Base-by-base conservation (phyloP, 1,284 basidiomycete species). In the Neotropicomus parvogracilis region DNA sequence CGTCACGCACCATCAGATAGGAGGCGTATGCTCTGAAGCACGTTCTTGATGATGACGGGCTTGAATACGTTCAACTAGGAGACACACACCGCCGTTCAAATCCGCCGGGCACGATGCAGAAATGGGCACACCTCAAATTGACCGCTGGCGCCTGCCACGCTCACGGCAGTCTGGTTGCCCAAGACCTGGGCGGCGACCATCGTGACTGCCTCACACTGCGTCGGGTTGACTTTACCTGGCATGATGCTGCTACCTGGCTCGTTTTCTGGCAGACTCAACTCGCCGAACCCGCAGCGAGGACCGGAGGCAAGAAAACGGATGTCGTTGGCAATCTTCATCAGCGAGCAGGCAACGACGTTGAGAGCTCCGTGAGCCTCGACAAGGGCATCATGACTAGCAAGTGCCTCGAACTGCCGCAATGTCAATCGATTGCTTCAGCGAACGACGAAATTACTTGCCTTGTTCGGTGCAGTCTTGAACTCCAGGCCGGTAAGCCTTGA, bases 261-360 rank as follows among this genome's bases (percentile, higher is more conserved):
- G 70, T 99, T 99, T 75, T 99, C 97, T 17, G 97, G 97, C 50
- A 99, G 74, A 61, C 80, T 83, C 43, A 99, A 75, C 73, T 99
- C 97, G 29, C 97, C 97, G 40, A 99, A 79, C 54, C 97, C 97
- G 65, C 97, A 99, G 45, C 97, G 88, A 54, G 97, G 97, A 48
- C 97, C 97, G 44, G 95, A 98, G 28, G 88, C 97, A 56, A 99
- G 87, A 79, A 91, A 99, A 40, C 97, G 86, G 65, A 99, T 97
- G 67, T 99, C 97, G 70, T 99, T 99, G 49, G 95, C 97, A 62
- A 99, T 98, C 79, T 99, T 99, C 93, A 98, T 97, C 55, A 98
- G 74, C 27, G 93, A 97, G 62, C 88, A 91, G 14, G 97, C 97
- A 48, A 99, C 71, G 36, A 90, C 88, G 72, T 99, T 99, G 57